Evolutionary conservation across 2,329 filamentous ascomycete genomes (phyloP).

Genomic region (Pyrenophora graminea): DNA sequence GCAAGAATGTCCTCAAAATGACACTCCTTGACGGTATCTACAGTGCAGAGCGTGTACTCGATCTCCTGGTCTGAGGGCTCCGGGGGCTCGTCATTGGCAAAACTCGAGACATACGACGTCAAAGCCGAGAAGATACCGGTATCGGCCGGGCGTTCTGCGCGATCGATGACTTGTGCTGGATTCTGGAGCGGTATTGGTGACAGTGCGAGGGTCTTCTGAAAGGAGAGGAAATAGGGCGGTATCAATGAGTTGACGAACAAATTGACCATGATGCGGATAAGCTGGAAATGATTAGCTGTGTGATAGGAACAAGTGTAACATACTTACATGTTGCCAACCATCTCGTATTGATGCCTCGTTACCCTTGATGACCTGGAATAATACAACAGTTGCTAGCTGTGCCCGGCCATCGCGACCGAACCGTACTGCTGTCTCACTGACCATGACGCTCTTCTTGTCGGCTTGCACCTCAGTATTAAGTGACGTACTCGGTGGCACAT

Average conservation of each 20-base stretch:
- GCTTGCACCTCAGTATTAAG: conserved; percentile 96
- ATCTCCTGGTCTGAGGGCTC: conserved; percentile 97
- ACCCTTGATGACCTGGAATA: conserved; percentile 88
- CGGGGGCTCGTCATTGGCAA: conserved; percentile 94
- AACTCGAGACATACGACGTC: conserved; percentile 97
- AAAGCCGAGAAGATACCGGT: conserved; percentile 90
- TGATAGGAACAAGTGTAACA: neutral
- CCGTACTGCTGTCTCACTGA: conserved; percentile 94
- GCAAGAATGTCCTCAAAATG: conserved; percentile 79
- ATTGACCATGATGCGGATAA: conserved; percentile 91
- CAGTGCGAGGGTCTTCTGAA: conserved; percentile 69
- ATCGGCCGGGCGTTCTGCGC: conserved; percentile 76
- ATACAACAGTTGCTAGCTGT: conserved; percentile 89
- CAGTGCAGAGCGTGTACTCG: conserved; percentile 90
- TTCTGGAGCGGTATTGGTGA: conserved; percentile 85
- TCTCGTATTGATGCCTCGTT: conserved; percentile 77
- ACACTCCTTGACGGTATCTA: conserved; percentile 92
- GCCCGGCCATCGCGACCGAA: conserved; percentile 92
- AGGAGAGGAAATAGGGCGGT: conserved; percentile 73
- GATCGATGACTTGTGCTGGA: conserved; percentile 90
- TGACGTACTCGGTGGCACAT: conserved; percentile 75
- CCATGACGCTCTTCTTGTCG: conserved; percentile 92
- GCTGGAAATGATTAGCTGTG: conserved; percentile 59
- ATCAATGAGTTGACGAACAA: conserved; percentile 95
- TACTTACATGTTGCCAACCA: conserved; percentile 77